phyloP scores from a whole-genome alignment of 805 yeast species.

The Lipomyces sp. region DNA sequence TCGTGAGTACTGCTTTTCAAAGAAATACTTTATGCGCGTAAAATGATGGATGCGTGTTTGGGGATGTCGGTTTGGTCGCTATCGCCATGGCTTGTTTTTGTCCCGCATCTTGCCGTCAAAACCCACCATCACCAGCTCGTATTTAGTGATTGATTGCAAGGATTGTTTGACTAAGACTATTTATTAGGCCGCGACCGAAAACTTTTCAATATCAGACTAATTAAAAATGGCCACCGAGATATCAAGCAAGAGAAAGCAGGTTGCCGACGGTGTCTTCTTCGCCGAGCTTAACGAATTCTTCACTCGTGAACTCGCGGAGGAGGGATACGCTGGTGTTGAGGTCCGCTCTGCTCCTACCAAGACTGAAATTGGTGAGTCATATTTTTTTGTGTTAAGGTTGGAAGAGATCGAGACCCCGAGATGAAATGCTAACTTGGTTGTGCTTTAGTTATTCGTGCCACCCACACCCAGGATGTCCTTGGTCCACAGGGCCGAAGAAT shows the following conservation, averaged over 20 bases:
- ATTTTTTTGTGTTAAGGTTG: slow-evolving; percentile 44
- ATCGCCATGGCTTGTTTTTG: background rate
- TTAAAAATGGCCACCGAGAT: slow-evolving; percentile 52
- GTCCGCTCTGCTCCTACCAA: slow-evolving; percentile 97
- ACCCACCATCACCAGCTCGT: too few species aligned
- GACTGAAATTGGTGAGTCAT: slow-evolving; percentile 70
- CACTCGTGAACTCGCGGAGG: slow-evolving; percentile 99
- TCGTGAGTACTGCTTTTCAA: background rate
- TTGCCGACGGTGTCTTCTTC: slow-evolving; percentile 99
- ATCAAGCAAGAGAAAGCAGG: slow-evolving; percentile 98
- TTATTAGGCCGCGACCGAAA: background rate
- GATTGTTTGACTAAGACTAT: background rate
- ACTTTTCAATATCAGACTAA: background rate
- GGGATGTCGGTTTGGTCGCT: background rate
- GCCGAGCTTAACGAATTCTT: slow-evolving; percentile 99
- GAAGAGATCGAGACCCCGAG: background rate
- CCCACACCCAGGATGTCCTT: slow-evolving; percentile 97
- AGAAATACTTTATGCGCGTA: background rate
- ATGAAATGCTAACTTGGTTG: slow-evolving; percentile 7
- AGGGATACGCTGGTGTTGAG: slow-evolving; percentile 99
- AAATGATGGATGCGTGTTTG: background rate
- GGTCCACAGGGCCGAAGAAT: slow-evolving; percentile 99
- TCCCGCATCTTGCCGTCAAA: background rate
- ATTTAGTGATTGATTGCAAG: background rate
- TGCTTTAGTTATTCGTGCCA: slow-evolving; percentile 83